These are phyloP conservation scores for Pseudogymnoascus sp. DNA, from an alignment of 2,329 filamentous ascomycete genomes.

Conservation along the genomic window DNA sequence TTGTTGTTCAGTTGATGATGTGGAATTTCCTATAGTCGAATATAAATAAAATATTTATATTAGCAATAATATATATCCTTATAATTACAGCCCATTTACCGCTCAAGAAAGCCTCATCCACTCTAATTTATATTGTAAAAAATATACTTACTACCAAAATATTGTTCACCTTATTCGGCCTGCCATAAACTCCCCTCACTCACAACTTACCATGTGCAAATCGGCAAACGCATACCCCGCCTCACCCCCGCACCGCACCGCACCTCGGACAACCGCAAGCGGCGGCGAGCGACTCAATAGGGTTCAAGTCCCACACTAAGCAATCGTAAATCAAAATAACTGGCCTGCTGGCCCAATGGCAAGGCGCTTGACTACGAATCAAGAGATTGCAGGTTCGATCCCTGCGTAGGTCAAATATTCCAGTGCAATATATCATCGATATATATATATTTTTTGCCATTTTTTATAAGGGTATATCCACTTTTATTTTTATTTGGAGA, in stretches of 20 bases:
- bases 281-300: background rate
- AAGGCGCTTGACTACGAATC: constrained; percentile 45
- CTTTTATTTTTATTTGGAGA: background rate
- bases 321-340: background rate
- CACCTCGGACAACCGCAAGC: background rate
- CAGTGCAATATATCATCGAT: background rate
- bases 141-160: background rate
- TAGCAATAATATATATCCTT: background rate
- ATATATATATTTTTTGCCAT: background rate
- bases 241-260: background rate
- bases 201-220: background rate
- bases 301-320: background rate
- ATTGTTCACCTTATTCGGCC: background rate
- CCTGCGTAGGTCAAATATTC: constrained; percentile 24
- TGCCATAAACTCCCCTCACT: background rate
- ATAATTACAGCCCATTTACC: background rate
- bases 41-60: background rate
- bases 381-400: constrained; percentile 42
- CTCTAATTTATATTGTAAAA: background rate
- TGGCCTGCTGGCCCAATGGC: constrained; percentile 36
- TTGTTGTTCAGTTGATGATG: background rate
- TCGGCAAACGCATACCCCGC: background rate
- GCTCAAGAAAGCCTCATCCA: background rate
- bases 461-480: background rate
- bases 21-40: background rate